Evolutionary conservation across 345 rosid species (phyloP).

Genomic region (Psidium friedrichsthalianum): DNA sequence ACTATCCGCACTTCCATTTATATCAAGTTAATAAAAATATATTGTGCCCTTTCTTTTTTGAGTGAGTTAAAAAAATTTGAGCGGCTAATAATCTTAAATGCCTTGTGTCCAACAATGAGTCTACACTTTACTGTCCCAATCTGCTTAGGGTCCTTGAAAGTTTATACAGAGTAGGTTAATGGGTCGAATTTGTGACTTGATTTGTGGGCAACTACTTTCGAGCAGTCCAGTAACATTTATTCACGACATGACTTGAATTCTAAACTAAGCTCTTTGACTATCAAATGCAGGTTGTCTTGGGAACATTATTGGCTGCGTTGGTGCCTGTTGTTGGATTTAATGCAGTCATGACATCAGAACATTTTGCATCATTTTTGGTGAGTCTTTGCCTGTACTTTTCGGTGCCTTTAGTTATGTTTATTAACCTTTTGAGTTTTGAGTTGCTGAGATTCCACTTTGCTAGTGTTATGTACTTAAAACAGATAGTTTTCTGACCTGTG

Average conservation of each 20-base stretch:
- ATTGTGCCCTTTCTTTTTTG: background rate
- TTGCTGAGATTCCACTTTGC: background rate
- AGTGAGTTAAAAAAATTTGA: background rate
- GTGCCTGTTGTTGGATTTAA: slow-evolving; percentile 99
- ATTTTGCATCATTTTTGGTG: slow-evolving; percentile 98
- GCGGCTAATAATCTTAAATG: background rate
- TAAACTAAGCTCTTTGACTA: background rate
- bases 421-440: background rate
- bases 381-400: slow-evolving; percentile 6
- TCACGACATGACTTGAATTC: background rate
- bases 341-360: slow-evolving; percentile 97
- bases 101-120: background rate
- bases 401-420: background rate
- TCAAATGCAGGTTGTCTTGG: slow-evolving; percentile 67
- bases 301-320: slow-evolving; percentile 88
- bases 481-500: background rate
- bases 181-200: background rate
- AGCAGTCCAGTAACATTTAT: background rate
- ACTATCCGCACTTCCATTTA: background rate
- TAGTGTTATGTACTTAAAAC: background rate
- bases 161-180: background rate
- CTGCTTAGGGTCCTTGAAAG: background rate
- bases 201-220: background rate
- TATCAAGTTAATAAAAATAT: background rate
- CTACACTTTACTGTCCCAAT: background rate